Evolutionary conservation across 179 eudicot species (phyloP).

Genomic region (Patellifolia procumbens): DNA sequence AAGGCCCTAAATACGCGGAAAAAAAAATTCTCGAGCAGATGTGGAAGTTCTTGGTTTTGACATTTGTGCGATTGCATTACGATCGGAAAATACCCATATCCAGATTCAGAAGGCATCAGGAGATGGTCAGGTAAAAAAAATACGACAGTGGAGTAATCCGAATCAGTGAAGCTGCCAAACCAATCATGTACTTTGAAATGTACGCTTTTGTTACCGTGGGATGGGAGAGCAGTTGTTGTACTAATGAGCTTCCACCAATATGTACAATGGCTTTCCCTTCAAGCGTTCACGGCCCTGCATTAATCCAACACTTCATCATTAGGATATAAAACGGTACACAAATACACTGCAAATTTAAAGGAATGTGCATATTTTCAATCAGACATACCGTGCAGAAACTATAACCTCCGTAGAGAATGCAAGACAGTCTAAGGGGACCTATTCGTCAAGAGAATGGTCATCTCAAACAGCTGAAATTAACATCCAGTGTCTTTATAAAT

Average conservation of each 20-base stretch:
- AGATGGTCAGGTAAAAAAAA: background rate
- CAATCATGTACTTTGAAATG: conserved; percentile 21
- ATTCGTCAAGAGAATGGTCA: background rate
- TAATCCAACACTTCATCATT: background rate
- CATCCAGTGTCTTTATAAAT: background rate
- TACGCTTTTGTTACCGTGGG: conserved; percentile 15
- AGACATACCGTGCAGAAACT: background rate
- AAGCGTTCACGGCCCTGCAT: conserved; percentile 62
- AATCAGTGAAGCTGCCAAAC: conserved; percentile 21
- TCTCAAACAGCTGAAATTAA: background rate
- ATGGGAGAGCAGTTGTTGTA: background rate
- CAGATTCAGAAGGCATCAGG: conserved; percentile 15
- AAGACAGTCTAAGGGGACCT: background rate
- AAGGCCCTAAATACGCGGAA: background rate
- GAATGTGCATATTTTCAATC: background rate
- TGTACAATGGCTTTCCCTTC: conserved; percentile 64
- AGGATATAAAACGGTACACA: background rate
- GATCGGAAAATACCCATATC: conserved; percentile 14
- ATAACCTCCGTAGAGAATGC: background rate
- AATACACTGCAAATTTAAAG: background rate
- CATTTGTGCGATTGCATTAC: conserved; percentile 4
- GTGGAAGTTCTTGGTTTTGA: background rate
- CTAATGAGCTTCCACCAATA: conserved; percentile 63
- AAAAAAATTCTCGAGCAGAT: background rate
- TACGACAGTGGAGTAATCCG: conserved; percentile 1